A percentile compares a stretch with the other conserved stretches of the same genome.
phyloP scores from a whole-genome alignment of 495 filamentous ascomycete genomes.

The Staphylotrichum tortipilum region DNA sequence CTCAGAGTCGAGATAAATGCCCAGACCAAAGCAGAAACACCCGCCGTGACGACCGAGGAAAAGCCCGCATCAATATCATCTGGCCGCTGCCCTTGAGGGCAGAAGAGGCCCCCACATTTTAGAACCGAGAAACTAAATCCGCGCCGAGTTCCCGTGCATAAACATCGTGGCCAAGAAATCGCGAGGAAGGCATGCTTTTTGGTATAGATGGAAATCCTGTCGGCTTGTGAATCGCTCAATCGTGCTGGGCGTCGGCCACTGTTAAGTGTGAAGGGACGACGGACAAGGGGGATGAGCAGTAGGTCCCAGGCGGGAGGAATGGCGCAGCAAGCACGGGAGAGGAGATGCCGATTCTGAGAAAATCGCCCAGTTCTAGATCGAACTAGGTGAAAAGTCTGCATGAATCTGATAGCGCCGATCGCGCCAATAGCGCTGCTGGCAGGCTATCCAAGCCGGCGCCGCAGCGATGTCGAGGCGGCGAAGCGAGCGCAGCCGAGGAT shows the following conservation, averaged over 20 bases:
- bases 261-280: not conserved
- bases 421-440: constrained; percentile 8
- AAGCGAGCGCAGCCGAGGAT: too few species aligned
- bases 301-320: not conserved
- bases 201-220: constrained; percentile 1
- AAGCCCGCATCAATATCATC: constrained; percentile 7
- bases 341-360: too few species aligned
- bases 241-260: not conserved
- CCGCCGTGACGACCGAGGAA: constrained; percentile 5
- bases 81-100: not conserved
- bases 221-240: not conserved
- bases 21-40: constrained; percentile 6
- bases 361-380: too few species aligned
- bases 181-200: constrained; percentile 8
- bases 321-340: not conserved
- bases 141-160: constrained; percentile 12
- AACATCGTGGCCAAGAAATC: constrained; percentile 11
- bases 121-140: constrained; percentile 6
- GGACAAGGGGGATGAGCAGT: not conserved
- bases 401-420: too few species aligned
- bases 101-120: constrained; percentile 2
- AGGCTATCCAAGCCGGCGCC: constrained; percentile 18
- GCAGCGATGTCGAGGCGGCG: not conserved
- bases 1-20: constrained; percentile 6
- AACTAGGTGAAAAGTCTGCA: not conserved